A percentile compares a stretch with the other conserved stretches of the same genome.
These are phyloP conservation scores for Zopfia rhizophila DNA, from an alignment of 2,329 filamentous ascomycete species.

Conservation along the genomic window DNA sequence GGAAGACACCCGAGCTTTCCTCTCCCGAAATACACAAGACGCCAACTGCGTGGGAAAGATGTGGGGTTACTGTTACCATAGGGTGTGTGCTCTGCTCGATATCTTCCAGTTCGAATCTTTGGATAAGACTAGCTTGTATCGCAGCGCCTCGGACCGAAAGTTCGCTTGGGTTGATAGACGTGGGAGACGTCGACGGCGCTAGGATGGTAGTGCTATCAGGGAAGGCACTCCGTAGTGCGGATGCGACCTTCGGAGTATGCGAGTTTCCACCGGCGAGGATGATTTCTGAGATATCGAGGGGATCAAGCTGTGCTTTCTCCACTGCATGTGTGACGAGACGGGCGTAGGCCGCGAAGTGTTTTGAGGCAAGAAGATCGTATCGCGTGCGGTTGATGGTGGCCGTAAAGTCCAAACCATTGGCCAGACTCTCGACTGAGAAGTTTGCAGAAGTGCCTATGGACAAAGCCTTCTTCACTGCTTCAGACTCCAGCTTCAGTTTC, in stretches of 20 bases:
- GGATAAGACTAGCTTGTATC: slow-evolving; percentile 92
- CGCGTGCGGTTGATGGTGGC: slow-evolving; percentile 92
- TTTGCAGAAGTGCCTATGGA: slow-evolving; percentile 87
- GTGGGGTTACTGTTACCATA: slow-evolving; percentile 91
- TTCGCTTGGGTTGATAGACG: slow-evolving; percentile 93
- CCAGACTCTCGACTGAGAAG: slow-evolving; percentile 92
- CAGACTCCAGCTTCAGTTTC: slow-evolving; percentile 91
- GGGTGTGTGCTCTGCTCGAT: slow-evolving; percentile 97
- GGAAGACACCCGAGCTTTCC: slow-evolving; percentile 74
- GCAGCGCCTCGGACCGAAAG: slow-evolving; percentile 88
- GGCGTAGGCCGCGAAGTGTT: slow-evolving; percentile 89
- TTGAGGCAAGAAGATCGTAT: slow-evolving; percentile 88
- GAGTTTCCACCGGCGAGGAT: slow-evolving; percentile 92
- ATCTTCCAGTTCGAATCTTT: slow-evolving; percentile 92
- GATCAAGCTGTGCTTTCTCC: slow-evolving; percentile 91
- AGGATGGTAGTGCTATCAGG: slow-evolving; percentile 80
- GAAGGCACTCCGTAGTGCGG: slow-evolving; percentile 83
- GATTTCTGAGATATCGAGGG: slow-evolving; percentile 93
- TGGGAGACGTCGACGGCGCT: slow-evolving; percentile 80
- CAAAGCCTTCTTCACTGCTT: slow-evolving; percentile 90
- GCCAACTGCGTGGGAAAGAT: slow-evolving; percentile 88
- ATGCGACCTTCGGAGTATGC: slow-evolving; percentile 92
- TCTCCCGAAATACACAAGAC: slow-evolving; percentile 74
- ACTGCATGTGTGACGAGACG: slow-evolving; percentile 84
- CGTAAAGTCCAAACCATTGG: slow-evolving; percentile 89